A percentile compares a stretch with the other conserved stretches of the same genome.
Conservation (phyloP, 352 stramenopile species). For the Phytophthora constricta region DNA sequence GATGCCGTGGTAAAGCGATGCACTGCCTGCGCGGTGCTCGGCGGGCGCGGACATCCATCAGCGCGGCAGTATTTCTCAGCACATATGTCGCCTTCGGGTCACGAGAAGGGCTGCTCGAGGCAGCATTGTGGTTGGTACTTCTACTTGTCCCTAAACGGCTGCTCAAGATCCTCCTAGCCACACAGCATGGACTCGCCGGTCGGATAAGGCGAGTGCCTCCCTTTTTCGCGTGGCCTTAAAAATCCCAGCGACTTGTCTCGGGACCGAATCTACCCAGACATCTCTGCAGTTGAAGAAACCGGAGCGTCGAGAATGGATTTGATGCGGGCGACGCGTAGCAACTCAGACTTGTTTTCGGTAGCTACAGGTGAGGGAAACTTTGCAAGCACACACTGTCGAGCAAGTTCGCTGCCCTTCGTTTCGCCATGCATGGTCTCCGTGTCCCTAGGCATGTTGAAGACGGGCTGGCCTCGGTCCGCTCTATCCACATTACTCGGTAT, state of each 20-base stretch:
- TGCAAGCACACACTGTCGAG: no score
- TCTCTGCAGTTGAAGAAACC: no score
- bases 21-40: no score
- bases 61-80: background rate
- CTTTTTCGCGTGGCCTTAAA: slow-evolving; percentile 30
- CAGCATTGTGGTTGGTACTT: background rate
- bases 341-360: no score
- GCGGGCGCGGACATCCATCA: background rate
- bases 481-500: no score
- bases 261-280: slow-evolving; percentile 24
- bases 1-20: no score
- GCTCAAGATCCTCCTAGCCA: background rate
- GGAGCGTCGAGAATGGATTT: slow-evolving; percentile 9
- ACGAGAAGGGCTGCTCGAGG: background rate
- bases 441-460: no score
- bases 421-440: no score
- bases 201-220: slow-evolving; percentile 15
- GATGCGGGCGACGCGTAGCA: background rate
- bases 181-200: background rate
- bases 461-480: slow-evolving; percentile 13
- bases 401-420: no score
- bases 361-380: no score
- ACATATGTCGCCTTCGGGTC: background rate
- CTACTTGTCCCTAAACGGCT: background rate
- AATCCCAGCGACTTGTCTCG: slow-evolving; percentile 29